Evolutionary conservation across 225 moss, liverwort and hornwort species (phyloP).

Genomic region (Anthoceros angustus): DNA sequence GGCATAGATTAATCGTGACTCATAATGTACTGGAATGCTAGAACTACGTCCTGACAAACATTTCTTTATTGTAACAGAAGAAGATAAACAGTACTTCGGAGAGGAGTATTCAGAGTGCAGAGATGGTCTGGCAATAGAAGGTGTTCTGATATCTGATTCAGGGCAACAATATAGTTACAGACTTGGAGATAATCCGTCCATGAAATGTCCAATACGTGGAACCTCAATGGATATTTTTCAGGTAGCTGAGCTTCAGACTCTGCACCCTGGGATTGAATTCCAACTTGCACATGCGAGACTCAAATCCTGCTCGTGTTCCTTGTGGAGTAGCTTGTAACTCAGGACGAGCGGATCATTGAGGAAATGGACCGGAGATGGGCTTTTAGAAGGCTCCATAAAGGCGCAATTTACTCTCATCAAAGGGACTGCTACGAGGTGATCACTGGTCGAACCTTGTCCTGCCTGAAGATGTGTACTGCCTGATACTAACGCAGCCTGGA

Average conservation of each 20-base stretch:
- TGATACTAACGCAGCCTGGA: neutral
- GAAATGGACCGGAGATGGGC: conserved; percentile 55
- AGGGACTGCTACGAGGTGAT: conserved; percentile 45
- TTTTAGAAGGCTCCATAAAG: conserved; percentile 42
- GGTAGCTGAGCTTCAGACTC: conserved; percentile 14
- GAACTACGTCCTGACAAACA: neutral
- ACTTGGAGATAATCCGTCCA: conserved; percentile 38
- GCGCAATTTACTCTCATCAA: conserved; percentile 47
- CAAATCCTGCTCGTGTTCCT: neutral
- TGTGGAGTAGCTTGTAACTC: conserved; percentile 26
- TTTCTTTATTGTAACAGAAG: conserved; percentile 12
- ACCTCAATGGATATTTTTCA: conserved; percentile 31
- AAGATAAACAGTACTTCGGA: conserved; percentile 41
- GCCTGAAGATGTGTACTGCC: neutral
- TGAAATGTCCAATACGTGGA: conserved; percentile 43
- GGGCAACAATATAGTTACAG: conserved; percentile 29
- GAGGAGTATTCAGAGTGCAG: conserved; percentile 22
- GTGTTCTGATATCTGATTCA: conserved; percentile 32
- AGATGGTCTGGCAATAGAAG: conserved; percentile 35
- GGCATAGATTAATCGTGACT: neutral
- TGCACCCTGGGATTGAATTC: neutral
- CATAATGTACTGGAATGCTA: neutral
- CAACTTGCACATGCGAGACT: neutral
- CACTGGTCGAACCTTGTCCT: neutral
- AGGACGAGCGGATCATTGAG: conserved; percentile 30